Percentiles rank a stretch among this genome's conserved stretches.
phyloP scores from a whole-genome alignment of 305 asterid genomes.

The Fraxinus latifolia region DNA sequence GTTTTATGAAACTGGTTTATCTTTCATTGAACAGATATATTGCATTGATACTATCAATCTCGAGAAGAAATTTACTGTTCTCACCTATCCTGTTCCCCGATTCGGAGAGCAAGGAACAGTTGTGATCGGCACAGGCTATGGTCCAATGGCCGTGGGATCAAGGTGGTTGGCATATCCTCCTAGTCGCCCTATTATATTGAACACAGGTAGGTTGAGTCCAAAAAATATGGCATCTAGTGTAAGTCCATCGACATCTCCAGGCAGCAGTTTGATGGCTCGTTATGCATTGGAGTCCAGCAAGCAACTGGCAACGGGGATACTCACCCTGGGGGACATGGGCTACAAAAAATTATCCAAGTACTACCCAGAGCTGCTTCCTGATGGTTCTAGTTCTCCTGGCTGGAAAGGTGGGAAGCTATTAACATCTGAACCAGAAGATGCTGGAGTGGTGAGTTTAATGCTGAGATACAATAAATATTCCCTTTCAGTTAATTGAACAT shows the following conservation, averaged over 20 bases:
- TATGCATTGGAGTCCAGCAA: constrained; percentile 94
- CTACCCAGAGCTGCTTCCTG: constrained; percentile 80
- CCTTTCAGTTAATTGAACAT: constrained; percentile 1
- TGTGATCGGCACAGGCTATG: constrained; percentile 76
- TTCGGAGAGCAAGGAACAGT: constrained; percentile 74
- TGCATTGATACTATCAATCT: constrained; percentile 84
- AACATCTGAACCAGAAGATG: constrained; percentile 72
- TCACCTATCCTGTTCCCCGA: constrained; percentile 83
- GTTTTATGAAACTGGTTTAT: constrained; percentile 16
- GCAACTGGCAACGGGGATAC: constrained; percentile 82
- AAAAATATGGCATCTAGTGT: constrained; percentile 74
- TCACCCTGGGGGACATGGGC: constrained; percentile 87
- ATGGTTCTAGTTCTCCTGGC: constrained; percentile 66
- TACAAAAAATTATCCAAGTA: constrained; percentile 72
- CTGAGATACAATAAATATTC: constrained; percentile 15
- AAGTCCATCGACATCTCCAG: constrained; percentile 93
- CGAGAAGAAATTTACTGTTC: constrained; percentile 83
- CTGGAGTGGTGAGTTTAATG: constrained; percentile 70
- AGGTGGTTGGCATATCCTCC: constrained; percentile 98
- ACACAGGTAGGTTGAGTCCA: constrained; percentile 77
- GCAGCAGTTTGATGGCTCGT: constrained; percentile 83
- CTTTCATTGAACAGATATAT: constrained; percentile 61
- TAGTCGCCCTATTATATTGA: constrained; percentile 64
- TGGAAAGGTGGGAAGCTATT: constrained; percentile 73
- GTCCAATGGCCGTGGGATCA: constrained; percentile 96